Conservation (phyloP, 805 yeast genomes). For the Ascoidea tarda region DNA sequence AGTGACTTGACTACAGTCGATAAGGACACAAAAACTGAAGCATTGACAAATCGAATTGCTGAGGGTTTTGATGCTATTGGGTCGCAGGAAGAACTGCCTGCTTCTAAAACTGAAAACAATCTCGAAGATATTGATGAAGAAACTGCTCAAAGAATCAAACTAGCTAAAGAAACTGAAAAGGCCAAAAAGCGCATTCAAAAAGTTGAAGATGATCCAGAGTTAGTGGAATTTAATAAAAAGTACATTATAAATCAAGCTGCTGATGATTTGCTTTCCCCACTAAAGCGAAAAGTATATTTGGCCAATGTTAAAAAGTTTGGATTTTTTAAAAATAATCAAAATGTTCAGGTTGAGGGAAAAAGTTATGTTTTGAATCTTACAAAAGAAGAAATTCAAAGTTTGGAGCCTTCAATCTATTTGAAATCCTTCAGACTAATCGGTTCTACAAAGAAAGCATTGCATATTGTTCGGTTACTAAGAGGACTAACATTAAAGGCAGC, state of each 20-base stretch:
- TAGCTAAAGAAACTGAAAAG: neutral
- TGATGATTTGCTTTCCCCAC: conserved; percentile 46
- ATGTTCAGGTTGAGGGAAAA: conserved; percentile 26
- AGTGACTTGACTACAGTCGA: neutral
- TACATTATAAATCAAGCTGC: conserved; percentile 34
- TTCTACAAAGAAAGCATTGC: conserved; percentile 79
- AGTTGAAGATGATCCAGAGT: conserved; percentile 18
- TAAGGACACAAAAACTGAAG: neutral
- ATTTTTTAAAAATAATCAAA: conserved; percentile 51
- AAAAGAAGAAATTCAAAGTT: conserved; percentile 52
- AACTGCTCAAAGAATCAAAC: too few relatives aligned
- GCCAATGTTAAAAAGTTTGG: conserved; percentile 48
- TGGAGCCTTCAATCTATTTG: conserved; percentile 81
- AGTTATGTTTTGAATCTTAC: conserved; percentile 42
- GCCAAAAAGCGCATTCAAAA: too few relatives aligned
- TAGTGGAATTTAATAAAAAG: conserved; percentile 39
- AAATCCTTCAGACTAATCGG: conserved; percentile 73
- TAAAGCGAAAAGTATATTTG: conserved; percentile 52
- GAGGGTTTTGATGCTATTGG: neutral
- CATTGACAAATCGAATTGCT: neutral
- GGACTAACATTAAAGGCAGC: conserved; percentile 64
- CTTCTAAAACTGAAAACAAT: neutral
- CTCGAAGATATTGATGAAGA: neutral
- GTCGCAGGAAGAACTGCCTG: neutral
- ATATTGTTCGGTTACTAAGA: conserved; percentile 63